Evolutionary conservation across 1,139 yeast species (phyloP), one percentile per base, ranked within the genome.

Genomic region (Casaregolazyma suthepensis): DNA sequence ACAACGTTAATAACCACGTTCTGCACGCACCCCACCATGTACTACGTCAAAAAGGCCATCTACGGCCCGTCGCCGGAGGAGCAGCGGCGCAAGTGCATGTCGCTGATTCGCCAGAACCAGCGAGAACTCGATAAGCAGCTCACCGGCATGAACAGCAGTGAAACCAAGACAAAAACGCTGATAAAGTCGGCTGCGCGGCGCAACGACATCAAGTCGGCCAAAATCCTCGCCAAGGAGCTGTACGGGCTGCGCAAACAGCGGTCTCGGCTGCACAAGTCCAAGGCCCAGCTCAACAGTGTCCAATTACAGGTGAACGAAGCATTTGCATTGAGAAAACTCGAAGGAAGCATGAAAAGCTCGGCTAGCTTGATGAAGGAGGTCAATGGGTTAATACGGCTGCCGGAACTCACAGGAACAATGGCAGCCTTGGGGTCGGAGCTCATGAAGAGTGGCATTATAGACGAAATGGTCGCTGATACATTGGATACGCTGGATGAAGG

Each of bases 61-160:
- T 91, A 94, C 84, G 99, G 98, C 1, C 96, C 96, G 0, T 96
- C 90, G 68, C 96, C 97, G 47, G 85, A 85, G 64, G 98, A 93
- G 65, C 97, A 89, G 81, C 87, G 86, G 76, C 78, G 96, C 54
- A 87, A 84, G 65, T 88, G 96, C 63, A 91, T 87, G 67, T 77
- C 82, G 48, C 76, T 90, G 37, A 79, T 93, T 53, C 83, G 98
- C 54, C 87, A 85, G 71, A 94, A 91, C 69, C 83, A 84, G 59
- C 76, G 98, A 54, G 91, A 86, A 65, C 72, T 91, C 51, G 98
- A 93, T 61, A 80, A 84, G 66, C 96, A 87, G 63, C 72, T 93
- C 51, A 74, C 74, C 37, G 71, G 69, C 15, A 71, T 93, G 54
- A 81, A 82, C 62, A 78, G 78, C 67, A 54, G 68, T 17, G 78